Percentiles rank a stretch among this genome's conserved stretches.
phyloP scores from a whole-genome alignment of 768 basidiomycete species.

The Auriculariales sp. region DNA sequence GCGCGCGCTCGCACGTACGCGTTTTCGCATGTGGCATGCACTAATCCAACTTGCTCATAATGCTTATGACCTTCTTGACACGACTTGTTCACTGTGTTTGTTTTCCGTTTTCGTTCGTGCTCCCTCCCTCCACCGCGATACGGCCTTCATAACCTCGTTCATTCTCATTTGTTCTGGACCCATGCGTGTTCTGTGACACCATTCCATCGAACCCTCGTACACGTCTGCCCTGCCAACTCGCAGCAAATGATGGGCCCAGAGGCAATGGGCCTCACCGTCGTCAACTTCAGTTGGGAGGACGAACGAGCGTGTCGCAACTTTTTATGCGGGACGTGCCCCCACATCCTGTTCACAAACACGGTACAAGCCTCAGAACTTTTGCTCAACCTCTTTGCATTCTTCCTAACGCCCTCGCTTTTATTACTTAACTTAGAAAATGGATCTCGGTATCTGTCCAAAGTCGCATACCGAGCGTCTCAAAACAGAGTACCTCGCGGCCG shows the following conservation, averaged over 20 bases:
- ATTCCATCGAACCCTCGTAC: no score
- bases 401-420: neutral
- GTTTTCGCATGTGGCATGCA: conserved; percentile 17
- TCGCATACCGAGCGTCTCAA: conserved; percentile 91
- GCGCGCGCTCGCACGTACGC: no score
- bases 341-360: conserved; percentile 94
- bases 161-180: no score
- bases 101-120: no score
- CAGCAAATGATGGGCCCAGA: conserved; percentile 99
- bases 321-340: conserved; percentile 96
- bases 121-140: no score
- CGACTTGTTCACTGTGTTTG: conserved; percentile 3
- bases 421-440: conserved; percentile 99
- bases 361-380: conserved; percentile 30
- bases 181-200: no score
- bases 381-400: neutral
- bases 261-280: conserved; percentile 91
- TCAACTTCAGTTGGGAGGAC: conserved; percentile 85
- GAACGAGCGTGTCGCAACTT: conserved; percentile 98
- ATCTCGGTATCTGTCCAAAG: conserved; percentile 93
- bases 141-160: no score
- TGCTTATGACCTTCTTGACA: conserved; percentile 1
- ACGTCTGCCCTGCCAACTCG: conserved; percentile 1
- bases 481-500: conserved; percentile 72
- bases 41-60: conserved; percentile 10